phyloP scores from a whole-genome alignment of 768 basidiomycete species.

The Podaxis rugospora region DNA sequence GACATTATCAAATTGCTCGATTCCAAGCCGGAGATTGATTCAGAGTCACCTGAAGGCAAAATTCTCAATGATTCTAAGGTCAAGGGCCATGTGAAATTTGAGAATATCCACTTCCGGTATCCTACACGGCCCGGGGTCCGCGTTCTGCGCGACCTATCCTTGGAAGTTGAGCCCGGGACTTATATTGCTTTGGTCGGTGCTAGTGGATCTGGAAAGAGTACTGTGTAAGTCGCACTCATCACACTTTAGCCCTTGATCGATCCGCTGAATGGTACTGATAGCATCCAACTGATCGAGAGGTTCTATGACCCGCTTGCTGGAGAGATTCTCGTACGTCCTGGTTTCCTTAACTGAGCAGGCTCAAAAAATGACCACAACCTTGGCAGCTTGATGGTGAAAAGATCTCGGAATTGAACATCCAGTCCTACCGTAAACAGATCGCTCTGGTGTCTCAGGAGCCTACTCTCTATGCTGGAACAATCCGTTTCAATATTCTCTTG shows the following conservation, averaged over 20 bases:
- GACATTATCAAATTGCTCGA: constrained; percentile 78
- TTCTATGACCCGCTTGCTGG: constrained; percentile 82
- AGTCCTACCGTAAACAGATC: constrained; percentile 85
- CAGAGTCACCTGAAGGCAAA: constrained; percentile 66
- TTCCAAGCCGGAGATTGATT: constrained; percentile 72
- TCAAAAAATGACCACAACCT: neutral
- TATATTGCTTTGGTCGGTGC: constrained; percentile 82
- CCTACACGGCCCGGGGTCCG: constrained; percentile 82
- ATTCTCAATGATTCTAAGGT: constrained; percentile 36
- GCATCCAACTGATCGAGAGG: constrained; percentile 78
- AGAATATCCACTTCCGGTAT: constrained; percentile 86
- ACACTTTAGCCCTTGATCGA: constrained; percentile 10
- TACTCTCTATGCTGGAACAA: constrained; percentile 84
- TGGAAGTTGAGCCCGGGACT: constrained; percentile 71
- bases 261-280: constrained; percentile 20
- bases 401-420: constrained; percentile 73
- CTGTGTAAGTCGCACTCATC: constrained; percentile 46
- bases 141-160: constrained; percentile 73
- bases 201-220: constrained; percentile 79
- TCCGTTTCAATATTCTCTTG: constrained; percentile 88
- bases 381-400: constrained; percentile 66
- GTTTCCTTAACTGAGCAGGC: neutral
- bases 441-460: constrained; percentile 92
- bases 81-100: constrained; percentile 66
- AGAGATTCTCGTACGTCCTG: constrained; percentile 49